Evolutionary conservation across 2,329 filamentous ascomycete genomes (phyloP).

Genomic region (Aspergillus udagawae): DNA sequence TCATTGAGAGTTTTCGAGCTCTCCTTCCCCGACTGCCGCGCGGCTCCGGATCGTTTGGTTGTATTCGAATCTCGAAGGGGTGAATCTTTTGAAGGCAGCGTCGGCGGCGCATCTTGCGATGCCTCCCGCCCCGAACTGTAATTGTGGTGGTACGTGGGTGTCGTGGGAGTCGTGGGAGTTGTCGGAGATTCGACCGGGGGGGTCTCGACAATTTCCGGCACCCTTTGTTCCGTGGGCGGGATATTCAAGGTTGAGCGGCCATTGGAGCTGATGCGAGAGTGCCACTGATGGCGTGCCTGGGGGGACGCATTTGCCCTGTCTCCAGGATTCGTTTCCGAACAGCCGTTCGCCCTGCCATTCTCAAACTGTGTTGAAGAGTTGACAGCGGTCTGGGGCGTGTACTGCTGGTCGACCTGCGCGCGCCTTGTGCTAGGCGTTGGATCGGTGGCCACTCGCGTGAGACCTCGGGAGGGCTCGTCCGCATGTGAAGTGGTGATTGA

Average conservation of each 20-base stretch:
- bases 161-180: constrained; percentile 12
- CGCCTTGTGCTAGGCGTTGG: constrained; percentile 27
- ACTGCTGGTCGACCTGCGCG: constrained; percentile 46
- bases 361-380: constrained; percentile 23
- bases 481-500: constrained; percentile 31
- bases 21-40: constrained; percentile 34
- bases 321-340: constrained; percentile 25
- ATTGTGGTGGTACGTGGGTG: constrained; percentile 28
- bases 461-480: constrained; percentile 30
- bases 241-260: constrained; percentile 53
- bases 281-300: constrained; percentile 46
- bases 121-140: constrained; percentile 52
- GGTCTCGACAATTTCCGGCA: constrained; percentile 62
- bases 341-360: constrained; percentile 14
- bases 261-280: constrained; percentile 54
- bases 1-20: constrained; percentile 58
- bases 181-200: constrained; percentile 47
- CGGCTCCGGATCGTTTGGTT: constrained; percentile 30
- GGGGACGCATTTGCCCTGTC: constrained; percentile 31
- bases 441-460: constrained; percentile 35
- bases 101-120: constrained; percentile 43
- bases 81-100: constrained; percentile 44
- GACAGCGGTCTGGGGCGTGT: constrained; percentile 24
- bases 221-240: constrained; percentile 44
- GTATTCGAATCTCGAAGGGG: constrained; percentile 22